Conservation (phyloP, 352 stramenopile genomes). For the Thraustochytrium sp. region DNA sequence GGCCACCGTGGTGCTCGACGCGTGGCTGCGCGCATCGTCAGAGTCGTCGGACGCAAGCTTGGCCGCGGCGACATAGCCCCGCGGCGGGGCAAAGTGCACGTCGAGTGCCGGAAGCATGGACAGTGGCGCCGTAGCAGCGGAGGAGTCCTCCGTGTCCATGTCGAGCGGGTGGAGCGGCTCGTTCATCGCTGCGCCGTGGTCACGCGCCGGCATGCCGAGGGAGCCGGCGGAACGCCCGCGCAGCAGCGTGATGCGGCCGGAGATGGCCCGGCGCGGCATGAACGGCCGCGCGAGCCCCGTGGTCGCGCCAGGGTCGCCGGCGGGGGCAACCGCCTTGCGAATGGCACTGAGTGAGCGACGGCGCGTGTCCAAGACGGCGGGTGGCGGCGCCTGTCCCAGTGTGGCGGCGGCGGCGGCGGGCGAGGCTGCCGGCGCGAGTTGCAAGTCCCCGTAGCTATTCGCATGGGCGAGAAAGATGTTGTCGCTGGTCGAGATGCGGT, state of each 20-base stretch:
- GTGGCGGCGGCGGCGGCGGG: no score
- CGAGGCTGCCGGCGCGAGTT: no score
- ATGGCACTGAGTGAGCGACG: background rate
- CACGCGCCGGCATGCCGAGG: background rate
- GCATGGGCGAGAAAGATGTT: slow-evolving; percentile 17
- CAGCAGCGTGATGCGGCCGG: background rate
- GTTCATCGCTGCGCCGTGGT: background rate
- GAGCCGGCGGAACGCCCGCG: background rate
- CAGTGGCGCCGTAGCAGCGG: background rate
- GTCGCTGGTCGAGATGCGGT: background rate
- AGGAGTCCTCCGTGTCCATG: background rate
- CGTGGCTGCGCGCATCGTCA: background rate
- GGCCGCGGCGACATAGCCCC: background rate
- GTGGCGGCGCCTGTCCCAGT: background rate
- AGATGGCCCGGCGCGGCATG: background rate
- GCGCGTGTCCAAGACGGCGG: background rate
- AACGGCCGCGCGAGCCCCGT: background rate
- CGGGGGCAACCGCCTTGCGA: no score
- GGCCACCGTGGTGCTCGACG: background rate
- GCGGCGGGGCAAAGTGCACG: background rate
- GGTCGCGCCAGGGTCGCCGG: no score
- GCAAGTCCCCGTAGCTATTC: background rate
- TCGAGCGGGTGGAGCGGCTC: background rate
- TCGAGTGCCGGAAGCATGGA: background rate
- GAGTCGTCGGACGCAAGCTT: background rate